A percentile compares a stretch with the other conserved stretches of the same genome.
These are phyloP conservation scores for Ophiognomonia clavigignenti-juglandacearum DNA, from an alignment of 2,329 filamentous ascomycete genomes.

Conservation along the genomic window DNA sequence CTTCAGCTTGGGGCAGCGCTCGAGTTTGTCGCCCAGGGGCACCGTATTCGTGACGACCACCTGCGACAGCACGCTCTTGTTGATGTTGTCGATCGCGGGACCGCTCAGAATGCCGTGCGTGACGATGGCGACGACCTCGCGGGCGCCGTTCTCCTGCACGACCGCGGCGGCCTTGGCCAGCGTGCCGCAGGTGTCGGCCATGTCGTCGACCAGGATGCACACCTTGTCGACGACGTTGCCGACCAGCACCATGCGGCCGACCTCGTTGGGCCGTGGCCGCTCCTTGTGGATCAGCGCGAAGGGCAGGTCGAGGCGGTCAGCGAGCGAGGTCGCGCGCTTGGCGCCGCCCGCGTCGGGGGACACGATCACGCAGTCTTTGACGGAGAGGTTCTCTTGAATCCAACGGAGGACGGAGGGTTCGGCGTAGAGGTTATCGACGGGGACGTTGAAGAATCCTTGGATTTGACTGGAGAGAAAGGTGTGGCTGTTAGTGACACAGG, in stretches of 20 bases:
- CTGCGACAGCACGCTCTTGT: slow-evolving; percentile 69
- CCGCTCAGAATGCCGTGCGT: slow-evolving; percentile 90
- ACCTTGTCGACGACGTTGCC: slow-evolving; percentile 80
- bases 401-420: slow-evolving; percentile 67
- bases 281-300: slow-evolving; percentile 96
- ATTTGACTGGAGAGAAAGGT: slow-evolving; percentile 54
- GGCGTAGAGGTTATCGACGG: slow-evolving; percentile 95
- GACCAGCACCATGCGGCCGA: slow-evolving; percentile 76
- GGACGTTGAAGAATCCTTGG: slow-evolving; percentile 98
- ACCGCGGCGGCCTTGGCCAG: slow-evolving; percentile 81
- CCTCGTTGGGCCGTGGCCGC: slow-evolving; percentile 51
- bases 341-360: slow-evolving; percentile 95
- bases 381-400: slow-evolving; percentile 75
- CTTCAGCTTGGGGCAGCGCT: slow-evolving; percentile 70
- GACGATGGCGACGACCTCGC: slow-evolving; percentile 88
- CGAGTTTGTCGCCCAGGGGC: slow-evolving; percentile 71
- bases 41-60: slow-evolving; percentile 91
- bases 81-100: slow-evolving; percentile 81
- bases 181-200: slow-evolving; percentile 80
- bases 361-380: slow-evolving; percentile 85
- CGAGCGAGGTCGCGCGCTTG: slow-evolving; percentile 92
- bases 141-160: slow-evolving; percentile 79
- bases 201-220: slow-evolving; percentile 95
- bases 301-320: slow-evolving; percentile 86
- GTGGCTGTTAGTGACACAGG: slow-evolving; percentile 64